These are phyloP conservation scores for Radiomyces spectabilis DNA, from an alignment of 192 early-diverging fungal genomes.

Conservation along the genomic window DNA sequence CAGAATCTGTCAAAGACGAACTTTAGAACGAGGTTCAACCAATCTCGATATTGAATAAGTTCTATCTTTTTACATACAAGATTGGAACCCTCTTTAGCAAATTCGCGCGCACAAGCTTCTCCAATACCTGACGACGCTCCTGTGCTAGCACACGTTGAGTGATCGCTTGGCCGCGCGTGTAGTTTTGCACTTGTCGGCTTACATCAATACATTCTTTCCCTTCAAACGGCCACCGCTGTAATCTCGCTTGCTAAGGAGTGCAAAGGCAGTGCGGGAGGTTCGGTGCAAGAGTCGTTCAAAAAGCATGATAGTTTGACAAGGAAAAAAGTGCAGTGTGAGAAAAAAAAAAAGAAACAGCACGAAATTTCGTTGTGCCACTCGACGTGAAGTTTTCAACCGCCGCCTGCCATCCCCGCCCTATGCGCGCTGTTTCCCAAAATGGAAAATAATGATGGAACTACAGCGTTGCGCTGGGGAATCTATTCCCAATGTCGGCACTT, in stretches of 20 bases:
- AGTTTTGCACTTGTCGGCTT: not conserved
- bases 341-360: not conserved
- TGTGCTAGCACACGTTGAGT: slow-evolving; percentile 30
- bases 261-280: not conserved
- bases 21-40: not conserved
- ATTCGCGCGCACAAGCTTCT: slow-evolving; percentile 54
- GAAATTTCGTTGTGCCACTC: too few species aligned
- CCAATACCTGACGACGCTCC: slow-evolving; percentile 73
- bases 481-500: too few species aligned
- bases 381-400: too few species aligned
- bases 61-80: slow-evolving; percentile 29
- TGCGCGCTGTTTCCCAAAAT: too few species aligned
- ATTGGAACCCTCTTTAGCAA: slow-evolving; percentile 52
- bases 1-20: slow-evolving; percentile 25
- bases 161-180: not conserved
- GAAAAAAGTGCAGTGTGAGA: not conserved
- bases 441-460: too few species aligned
- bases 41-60: not conserved
- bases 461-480: too few species aligned
- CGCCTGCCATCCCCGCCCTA: too few species aligned
- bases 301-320: not conserved
- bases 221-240: not conserved
- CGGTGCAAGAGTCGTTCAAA: not conserved
- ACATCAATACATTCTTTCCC: slow-evolving; percentile 2
- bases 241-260: not conserved